Evolutionary conservation across 2,329 filamentous ascomycete species (phyloP).

Genomic region (Alternaria sp.): DNA sequence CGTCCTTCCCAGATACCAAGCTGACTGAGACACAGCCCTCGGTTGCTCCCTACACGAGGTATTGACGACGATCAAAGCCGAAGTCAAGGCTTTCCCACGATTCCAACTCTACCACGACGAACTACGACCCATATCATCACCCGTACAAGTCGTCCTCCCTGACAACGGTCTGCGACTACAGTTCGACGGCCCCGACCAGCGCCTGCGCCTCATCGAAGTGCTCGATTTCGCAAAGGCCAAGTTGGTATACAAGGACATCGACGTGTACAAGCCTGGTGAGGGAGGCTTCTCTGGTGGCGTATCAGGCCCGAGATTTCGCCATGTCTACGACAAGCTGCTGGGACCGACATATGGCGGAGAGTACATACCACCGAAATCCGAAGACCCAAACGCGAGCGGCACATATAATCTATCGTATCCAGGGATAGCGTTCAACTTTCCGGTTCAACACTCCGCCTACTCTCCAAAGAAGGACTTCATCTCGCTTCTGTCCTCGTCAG

Average conservation of each 20-base stretch:
- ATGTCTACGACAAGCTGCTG: conserved; percentile 91
- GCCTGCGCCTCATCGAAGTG: conserved; percentile 88
- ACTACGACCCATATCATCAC: conserved; percentile 74
- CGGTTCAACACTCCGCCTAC: conserved; percentile 75
- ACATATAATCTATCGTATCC: conserved; percentile 93
- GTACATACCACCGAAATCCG: conserved; percentile 72
- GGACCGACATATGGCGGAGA: conserved; percentile 94
- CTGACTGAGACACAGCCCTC: conserved; percentile 65
- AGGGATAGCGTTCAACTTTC: conserved; percentile 91
- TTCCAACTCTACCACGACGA: conserved; percentile 83
- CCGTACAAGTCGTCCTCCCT: conserved; percentile 77
- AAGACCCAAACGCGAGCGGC: conserved; percentile 63
- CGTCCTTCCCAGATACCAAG: not conserved
- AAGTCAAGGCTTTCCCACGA: conserved; percentile 80
- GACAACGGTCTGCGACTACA: conserved; percentile 87
- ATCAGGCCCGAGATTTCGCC: conserved; percentile 77
- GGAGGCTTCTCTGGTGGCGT: conserved; percentile 40
- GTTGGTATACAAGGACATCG: conserved; percentile 80
- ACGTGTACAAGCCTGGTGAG: conserved; percentile 71
- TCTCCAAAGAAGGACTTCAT: conserved; percentile 82
- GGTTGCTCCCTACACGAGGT: conserved; percentile 92
- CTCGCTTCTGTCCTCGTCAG: conserved; percentile 78
- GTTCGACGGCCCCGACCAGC: conserved; percentile 93
- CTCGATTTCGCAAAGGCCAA: conserved; percentile 85
- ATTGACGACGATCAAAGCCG: conserved; percentile 84